phyloP scores from a whole-genome alignment of 2,329 filamentous ascomycete genomes.

The Podosphaera leucotricha region DNA sequence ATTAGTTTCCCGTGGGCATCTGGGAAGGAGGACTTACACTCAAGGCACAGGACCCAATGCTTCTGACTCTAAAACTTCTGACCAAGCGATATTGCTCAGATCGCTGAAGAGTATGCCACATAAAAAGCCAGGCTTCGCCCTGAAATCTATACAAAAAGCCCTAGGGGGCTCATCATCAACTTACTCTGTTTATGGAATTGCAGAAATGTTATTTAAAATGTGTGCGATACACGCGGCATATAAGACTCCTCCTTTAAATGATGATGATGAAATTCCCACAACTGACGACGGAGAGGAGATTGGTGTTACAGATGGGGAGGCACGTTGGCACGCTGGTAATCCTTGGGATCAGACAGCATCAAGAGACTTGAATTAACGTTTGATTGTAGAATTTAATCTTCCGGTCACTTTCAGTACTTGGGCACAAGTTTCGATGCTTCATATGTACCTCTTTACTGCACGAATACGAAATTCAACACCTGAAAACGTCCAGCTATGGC shows the following conservation, averaged over 20 bases:
- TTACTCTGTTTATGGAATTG: conserved; percentile 60
- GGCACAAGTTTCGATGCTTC: conserved; percentile 88
- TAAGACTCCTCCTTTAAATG: conserved; percentile 7
- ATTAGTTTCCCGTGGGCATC: neutral
- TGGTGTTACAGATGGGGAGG: conserved; percentile 33
- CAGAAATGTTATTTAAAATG: conserved; percentile 35
- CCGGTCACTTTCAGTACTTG: conserved; percentile 80
- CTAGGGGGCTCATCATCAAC: conserved; percentile 16
- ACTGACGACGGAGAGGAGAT: conserved; percentile 64
- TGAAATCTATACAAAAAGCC: neutral
- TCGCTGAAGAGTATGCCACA: neutral
- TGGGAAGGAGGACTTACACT: neutral
- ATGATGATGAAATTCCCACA: conserved; percentile 37
- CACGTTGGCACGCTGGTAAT: conserved; percentile 62
- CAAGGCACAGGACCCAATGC: neutral
- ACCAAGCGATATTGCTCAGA: neutral
- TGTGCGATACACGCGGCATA: conserved; percentile 12
- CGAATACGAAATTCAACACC: conserved; percentile 50
- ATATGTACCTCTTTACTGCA: conserved; percentile 78
- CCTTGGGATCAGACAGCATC: neutral
- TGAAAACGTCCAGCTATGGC: conserved; percentile 36
- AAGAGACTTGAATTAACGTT: conserved; percentile 1
- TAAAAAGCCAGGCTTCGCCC: neutral
- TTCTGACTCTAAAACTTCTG: neutral
- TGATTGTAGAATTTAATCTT: conserved; percentile 42